Base-by-base conservation (phyloP, 75 land plant species). In the Adiantum capillusveneris region DNA sequence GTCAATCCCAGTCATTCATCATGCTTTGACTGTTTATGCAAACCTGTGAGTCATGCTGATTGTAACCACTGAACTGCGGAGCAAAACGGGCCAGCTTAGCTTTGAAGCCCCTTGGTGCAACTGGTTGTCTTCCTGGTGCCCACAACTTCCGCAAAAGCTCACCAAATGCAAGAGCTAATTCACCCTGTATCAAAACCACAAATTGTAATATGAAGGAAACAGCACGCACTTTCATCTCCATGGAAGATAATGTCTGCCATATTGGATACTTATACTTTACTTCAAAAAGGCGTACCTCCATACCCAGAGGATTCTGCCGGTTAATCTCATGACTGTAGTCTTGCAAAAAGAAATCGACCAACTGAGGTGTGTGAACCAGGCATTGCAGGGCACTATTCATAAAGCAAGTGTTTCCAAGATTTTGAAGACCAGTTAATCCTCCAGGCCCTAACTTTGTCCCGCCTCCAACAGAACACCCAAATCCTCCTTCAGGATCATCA, bases 41-140 rank as follows among this genome's bases (percentile, higher is more conserved):
- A 17, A 88, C 93, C 57, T 90, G 96, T 34, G 96, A 90, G 76
- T 90, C 96, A 64, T 87, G 91, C 37, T 87, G 91, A 60, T 80
- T 83, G 52, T 83, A 80, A 53, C 91, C 91, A 69, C 91, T 87
- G 57, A 87, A 87, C 41, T 87, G 91, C 0, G 91, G 91, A 24
- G 91, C 91, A 71, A 87, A 87, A 13, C 81, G 86, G 65, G 87
- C 83, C 59, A 87, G 84, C 50, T 75, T 83, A 43, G 72, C 62
- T 56, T 87, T 87, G 60, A 87, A 87, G 25, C 74, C 44, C 0
- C 91, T 70, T 3, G 91, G 91, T 43, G 84, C 84, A 58, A 87
- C 65, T 48, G 86, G 80, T 36, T 61, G 69, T 49, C 78, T 78
- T 60, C 84, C 86, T 20, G 87, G 68, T 25, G 82, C 70, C 91